Evolutionary conservation across 495 filamentous ascomycete species (phyloP).

Genomic region (Aspergillus bridgeri): DNA sequence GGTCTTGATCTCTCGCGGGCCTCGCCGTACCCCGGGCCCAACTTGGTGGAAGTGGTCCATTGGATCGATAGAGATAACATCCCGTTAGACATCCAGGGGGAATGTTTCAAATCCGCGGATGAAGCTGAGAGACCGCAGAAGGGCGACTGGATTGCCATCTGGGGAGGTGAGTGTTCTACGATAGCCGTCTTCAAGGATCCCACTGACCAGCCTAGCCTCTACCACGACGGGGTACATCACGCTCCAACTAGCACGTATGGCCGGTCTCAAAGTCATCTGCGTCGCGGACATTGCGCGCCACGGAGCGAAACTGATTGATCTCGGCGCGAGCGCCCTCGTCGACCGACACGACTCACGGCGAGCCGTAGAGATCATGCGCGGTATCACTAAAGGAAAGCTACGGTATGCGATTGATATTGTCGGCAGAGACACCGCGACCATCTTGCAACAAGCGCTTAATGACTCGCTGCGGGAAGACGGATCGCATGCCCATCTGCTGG

Average conservation of each 20-base stretch:
- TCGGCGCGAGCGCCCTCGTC: conserved; percentile 57
- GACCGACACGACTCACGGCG: conserved; percentile 57
- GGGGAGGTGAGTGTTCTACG: conserved; percentile 52
- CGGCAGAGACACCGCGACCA: conserved; percentile 54
- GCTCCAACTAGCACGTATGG: conserved; percentile 58
- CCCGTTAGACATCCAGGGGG: conserved; percentile 49
- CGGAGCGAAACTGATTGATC: conserved; percentile 49
- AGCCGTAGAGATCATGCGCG: conserved; percentile 57
- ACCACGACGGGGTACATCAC: conserved; percentile 59
- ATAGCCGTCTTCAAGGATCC: background rate
- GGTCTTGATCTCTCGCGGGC: conserved; percentile 53
- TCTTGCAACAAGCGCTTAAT: conserved; percentile 46
- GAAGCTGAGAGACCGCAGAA: conserved; percentile 39
- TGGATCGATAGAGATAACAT: conserved; percentile 35
- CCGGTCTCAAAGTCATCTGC: conserved; percentile 53
- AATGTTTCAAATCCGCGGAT: conserved; percentile 47
- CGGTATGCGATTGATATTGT: conserved; percentile 63
- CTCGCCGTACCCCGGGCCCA: conserved; percentile 43
- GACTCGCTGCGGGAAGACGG: conserved; percentile 17
- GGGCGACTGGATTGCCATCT: conserved; percentile 66
- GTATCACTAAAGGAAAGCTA: conserved; percentile 48
- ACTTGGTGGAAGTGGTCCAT: conserved; percentile 45
- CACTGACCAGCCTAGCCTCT: conserved; percentile 39
- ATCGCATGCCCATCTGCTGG: conserved; percentile 52
- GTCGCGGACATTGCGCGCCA: conserved; percentile 61